Percentiles rank a stretch among this genome's conserved stretches.
Conservation (phyloP, 2,329 filamentous ascomycete genomes). For the Verticillium tricorpus region DNA sequence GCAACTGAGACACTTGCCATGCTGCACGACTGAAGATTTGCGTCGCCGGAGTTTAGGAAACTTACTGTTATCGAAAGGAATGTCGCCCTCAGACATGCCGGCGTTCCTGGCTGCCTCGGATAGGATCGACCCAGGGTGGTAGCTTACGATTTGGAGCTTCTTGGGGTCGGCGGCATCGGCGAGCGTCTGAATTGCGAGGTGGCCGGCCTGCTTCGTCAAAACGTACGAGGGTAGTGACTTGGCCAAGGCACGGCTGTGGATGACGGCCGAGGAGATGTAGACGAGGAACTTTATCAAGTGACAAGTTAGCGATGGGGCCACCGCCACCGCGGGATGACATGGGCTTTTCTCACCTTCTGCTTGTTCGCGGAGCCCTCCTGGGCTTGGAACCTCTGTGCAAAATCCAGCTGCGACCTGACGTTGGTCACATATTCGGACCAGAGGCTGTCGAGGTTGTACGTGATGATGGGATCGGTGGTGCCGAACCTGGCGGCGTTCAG, state of each 20-base stretch:
- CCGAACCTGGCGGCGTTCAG: constrained; percentile 16
- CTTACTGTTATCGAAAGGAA: constrained; percentile 22
- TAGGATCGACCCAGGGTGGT: constrained; percentile 21
- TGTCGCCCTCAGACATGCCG: constrained; percentile 6
- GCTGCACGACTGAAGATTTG: no score
- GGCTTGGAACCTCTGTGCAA: constrained; percentile 21
- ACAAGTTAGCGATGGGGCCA: not conserved
- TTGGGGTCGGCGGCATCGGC: constrained; percentile 24
- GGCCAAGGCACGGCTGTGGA: not conserved
- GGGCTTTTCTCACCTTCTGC: constrained; percentile 12
- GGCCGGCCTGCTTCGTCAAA: constrained; percentile 31
- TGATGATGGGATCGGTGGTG: not conserved
- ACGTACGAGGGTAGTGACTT: constrained; percentile 22
- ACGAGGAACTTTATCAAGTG: not conserved
- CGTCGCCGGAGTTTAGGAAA: not conserved
- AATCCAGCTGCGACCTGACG: constrained; percentile 8
- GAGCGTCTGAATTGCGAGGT: constrained; percentile 30
- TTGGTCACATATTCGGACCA: constrained; percentile 8
- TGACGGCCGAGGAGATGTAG: not conserved
- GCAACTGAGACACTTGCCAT: not conserved
- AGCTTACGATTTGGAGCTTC: constrained; percentile 21
- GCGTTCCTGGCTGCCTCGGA: not conserved
- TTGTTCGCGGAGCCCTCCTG: constrained; percentile 18
- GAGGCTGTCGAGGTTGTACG: not conserved
- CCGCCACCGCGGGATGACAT: no score